A percentile compares a stretch with the other conserved stretches of the same genome.
phyloP scores from a whole-genome alignment of 176 grass and related monocot genomes.

The Oryza brachyantha region DNA sequence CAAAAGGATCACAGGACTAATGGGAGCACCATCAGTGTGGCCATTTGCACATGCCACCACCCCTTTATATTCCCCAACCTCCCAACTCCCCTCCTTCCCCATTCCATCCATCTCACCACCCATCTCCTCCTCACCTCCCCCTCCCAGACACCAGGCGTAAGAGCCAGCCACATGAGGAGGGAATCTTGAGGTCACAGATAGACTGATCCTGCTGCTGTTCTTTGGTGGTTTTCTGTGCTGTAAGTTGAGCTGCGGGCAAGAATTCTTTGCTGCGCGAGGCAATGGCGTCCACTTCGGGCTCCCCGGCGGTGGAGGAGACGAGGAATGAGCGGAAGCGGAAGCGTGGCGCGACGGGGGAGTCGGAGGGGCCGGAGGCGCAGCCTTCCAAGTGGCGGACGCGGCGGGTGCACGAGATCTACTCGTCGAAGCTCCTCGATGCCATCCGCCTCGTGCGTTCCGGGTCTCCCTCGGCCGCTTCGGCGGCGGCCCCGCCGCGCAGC shows the following conservation, averaged over 20 bases:
- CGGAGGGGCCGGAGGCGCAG: background rate
- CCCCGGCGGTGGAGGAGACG: constrained; percentile 21
- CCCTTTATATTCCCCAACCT: constrained; percentile 48
- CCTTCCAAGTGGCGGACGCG: constrained; percentile 70
- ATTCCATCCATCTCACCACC: constrained; percentile 7
- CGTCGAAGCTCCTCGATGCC: constrained; percentile 81
- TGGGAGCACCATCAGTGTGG: constrained; percentile 13
- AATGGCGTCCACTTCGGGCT: constrained; percentile 52
- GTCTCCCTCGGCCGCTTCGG: background rate
- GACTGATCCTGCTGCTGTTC: background rate
- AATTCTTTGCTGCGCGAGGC: constrained; percentile 27
- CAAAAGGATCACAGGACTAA: constrained; percentile 42
- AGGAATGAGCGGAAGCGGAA: constrained; percentile 48
- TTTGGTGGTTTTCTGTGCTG: background rate
- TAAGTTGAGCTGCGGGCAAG: background rate
- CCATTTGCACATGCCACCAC: constrained; percentile 21
- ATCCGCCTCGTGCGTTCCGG: constrained; percentile 57
- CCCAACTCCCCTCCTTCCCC: constrained; percentile 12
- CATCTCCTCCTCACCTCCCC: background rate
- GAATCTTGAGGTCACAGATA: constrained; percentile 1
- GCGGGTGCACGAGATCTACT: constrained; percentile 80
- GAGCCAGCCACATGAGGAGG: background rate
- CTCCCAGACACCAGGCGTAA: background rate
- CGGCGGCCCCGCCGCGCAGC: constrained; percentile 34
- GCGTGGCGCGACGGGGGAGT: background rate